Conservation (phyloP, 78 protist species). For the Polysphondylium violaceum region DNA sequence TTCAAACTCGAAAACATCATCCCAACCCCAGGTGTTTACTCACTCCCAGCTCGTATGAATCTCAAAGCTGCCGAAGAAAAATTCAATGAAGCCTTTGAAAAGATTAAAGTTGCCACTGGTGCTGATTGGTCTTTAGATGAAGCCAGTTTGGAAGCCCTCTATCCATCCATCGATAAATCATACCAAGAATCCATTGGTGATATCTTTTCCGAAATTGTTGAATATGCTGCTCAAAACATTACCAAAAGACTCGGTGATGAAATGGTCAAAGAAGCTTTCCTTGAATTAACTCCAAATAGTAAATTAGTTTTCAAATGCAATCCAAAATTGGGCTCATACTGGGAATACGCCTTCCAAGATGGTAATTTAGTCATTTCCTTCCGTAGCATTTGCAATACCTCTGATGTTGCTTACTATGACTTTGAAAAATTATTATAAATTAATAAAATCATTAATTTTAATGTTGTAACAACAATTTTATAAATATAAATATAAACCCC, state of each 20-base stretch:
- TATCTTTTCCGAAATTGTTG: slow-evolving; percentile 14
- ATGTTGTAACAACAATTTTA: too few species aligned
- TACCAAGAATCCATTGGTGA: slow-evolving; percentile 50
- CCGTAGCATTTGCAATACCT: slow-evolving; percentile 20
- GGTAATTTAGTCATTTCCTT: slow-evolving; percentile 31
- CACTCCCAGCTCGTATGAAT: slow-evolving; percentile 30
- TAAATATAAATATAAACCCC: too few species aligned
- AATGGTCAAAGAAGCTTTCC: slow-evolving; percentile 65
- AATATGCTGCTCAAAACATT: slow-evolving; percentile 14
- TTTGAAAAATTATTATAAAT: slow-evolving; percentile 73
- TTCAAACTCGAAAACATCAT: slow-evolving; percentile 20
- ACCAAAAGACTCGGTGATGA: slow-evolving; percentile 48
- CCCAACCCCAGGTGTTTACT: slow-evolving; percentile 63
- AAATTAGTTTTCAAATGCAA: slow-evolving; percentile 17
- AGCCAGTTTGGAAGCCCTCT: slow-evolving; percentile 9
- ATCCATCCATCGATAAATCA: background rate
- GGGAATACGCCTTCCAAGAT: slow-evolving; percentile 22
- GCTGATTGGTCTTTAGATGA: slow-evolving; percentile 57
- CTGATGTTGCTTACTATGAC: slow-evolving; percentile 28
- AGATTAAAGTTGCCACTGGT: slow-evolving; percentile 38
- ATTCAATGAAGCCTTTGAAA: slow-evolving; percentile 32
- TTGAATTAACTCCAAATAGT: slow-evolving; percentile 21
- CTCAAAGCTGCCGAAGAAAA: slow-evolving; percentile 18
- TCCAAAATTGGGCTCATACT: slow-evolving; percentile 30
- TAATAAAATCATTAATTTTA: too few species aligned